Conservation (phyloP, 768 basidiomycete species). For the Hericium coralloides region DNA sequence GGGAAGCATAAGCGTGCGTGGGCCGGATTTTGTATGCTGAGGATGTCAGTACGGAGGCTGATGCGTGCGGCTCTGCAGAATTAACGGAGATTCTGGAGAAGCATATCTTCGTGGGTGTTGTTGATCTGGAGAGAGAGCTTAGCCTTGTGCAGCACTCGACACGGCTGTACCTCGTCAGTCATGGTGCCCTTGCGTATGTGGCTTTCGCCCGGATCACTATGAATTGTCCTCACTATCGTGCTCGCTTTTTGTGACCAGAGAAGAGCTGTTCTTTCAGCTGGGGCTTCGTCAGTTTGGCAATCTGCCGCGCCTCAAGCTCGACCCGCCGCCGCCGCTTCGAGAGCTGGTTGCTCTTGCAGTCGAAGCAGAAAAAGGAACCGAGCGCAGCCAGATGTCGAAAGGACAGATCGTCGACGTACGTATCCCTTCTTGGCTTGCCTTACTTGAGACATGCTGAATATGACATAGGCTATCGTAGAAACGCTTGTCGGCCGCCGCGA, state of each 20-base stretch:
- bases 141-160: slow-evolving; percentile 84
- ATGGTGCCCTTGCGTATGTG: slow-evolving; percentile 74
- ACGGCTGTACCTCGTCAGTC: slow-evolving; percentile 84
- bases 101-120: slow-evolving; percentile 89
- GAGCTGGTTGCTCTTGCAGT: slow-evolving; percentile 74
- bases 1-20: slow-evolving; percentile 61
- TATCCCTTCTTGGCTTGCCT: background rate
- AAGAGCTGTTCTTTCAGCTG: slow-evolving; percentile 93
- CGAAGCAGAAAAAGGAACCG: slow-evolving; percentile 48
- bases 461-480: slow-evolving; percentile 51
- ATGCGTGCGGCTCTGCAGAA: slow-evolving; percentile 34
- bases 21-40: background rate
- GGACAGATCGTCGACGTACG: slow-evolving; percentile 65
- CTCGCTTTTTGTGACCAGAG: slow-evolving; percentile 36
- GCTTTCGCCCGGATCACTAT: background rate
- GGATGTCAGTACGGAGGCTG: background rate
- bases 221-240: background rate
- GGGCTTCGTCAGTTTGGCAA: slow-evolving; percentile 87
- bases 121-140: slow-evolving; percentile 63
- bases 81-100: slow-evolving; percentile 77
- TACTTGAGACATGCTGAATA: background rate
- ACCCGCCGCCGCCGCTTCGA: slow-evolving; percentile 70
- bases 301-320: slow-evolving; percentile 64
- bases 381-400: slow-evolving; percentile 44
- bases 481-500: slow-evolving; percentile 53